Conservation (phyloP, 495 filamentous ascomycete genomes). For the Aspergillus haitiensis region DNA sequence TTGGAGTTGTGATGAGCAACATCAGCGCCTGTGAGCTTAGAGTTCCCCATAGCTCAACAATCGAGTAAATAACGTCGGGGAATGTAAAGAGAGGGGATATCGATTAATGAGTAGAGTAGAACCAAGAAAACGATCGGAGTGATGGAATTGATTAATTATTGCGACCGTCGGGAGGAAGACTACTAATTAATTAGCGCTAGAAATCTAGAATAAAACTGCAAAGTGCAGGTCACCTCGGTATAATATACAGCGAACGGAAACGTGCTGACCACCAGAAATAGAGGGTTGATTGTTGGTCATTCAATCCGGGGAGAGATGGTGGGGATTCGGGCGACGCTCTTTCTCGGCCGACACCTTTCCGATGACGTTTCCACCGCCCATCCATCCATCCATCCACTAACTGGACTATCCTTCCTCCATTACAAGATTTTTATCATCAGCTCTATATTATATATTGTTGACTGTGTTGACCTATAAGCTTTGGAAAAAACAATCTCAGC, state of each 20-base stretch:
- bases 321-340: neutral
- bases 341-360: neutral
- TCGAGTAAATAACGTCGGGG: neutral
- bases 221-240: neutral
- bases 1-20: slow-evolving; percentile 82
- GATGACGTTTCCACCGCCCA: neutral
- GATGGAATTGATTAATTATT: no score
- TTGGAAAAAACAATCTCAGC: no score
- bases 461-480: no score
- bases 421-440: no score
- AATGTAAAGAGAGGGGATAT: neutral
- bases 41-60: no score
- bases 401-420: no score
- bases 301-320: neutral
- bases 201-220: neutral
- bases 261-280: neutral
- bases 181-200: no score
- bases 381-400: neutral
- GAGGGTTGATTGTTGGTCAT: neutral
- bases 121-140: neutral
- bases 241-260: neutral
- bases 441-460: no score
- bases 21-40: slow-evolving; percentile 66
- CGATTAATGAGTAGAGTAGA: neutral
- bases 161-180: no score